Conservation (phyloP, 345 rosid genomes). For the Cardamine resedifolia region DNA sequence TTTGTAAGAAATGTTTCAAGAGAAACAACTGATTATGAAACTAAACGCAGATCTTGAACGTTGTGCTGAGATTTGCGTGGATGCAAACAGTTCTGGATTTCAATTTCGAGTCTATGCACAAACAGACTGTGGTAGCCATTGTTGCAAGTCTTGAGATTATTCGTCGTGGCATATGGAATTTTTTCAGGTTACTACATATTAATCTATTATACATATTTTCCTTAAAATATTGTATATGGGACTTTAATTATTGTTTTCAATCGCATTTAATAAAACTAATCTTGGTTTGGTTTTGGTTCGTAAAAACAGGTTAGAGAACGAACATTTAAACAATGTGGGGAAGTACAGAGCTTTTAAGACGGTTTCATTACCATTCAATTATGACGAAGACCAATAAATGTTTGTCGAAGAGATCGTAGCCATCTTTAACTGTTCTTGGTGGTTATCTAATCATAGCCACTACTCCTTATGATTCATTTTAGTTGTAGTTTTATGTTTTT, state of each 20-base stretch:
- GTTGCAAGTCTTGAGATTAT: slow-evolving; percentile 74
- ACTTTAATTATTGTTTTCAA: background rate
- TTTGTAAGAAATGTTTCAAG: background rate
- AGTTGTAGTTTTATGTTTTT: no score
- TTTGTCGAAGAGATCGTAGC: background rate
- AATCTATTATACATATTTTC: background rate
- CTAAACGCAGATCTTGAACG: slow-evolving; percentile 54
- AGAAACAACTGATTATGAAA: background rate
- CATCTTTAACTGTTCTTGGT: background rate
- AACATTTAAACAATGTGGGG: slow-evolving; percentile 63
- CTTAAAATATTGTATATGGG: background rate
- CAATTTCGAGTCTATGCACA: slow-evolving; percentile 46
- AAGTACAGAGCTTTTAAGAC: slow-evolving; percentile 61
- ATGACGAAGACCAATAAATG: slow-evolving; percentile 41
- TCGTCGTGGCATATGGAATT: slow-evolving; percentile 80
- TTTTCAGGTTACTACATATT: slow-evolving; percentile 56
- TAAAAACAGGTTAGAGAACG: slow-evolving; percentile 54
- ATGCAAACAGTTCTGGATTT: slow-evolving; percentile 56
- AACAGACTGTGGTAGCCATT: slow-evolving; percentile 43
- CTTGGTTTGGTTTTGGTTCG: slow-evolving; percentile 13
- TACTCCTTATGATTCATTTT: no score
- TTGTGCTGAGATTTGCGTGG: slow-evolving; percentile 73
- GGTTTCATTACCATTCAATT: slow-evolving; percentile 60
- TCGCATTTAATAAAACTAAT: background rate
- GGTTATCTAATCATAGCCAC: background rate